Base-by-base conservation (phyloP, 345 rosid species). In the Toxicodendron radicans region DNA sequence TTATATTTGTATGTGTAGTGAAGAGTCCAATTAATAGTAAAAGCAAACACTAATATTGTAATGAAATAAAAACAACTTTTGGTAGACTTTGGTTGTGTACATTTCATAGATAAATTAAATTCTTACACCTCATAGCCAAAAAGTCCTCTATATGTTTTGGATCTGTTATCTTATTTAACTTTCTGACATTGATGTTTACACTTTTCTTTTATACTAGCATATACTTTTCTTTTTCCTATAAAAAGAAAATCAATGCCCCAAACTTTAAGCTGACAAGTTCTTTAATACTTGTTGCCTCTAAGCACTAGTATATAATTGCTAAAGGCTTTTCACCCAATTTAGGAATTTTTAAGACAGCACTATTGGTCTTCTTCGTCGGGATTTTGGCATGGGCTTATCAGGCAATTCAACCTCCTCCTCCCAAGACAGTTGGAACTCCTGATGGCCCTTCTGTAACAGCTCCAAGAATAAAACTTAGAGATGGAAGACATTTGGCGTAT, bases 401-500 rank as follows among this genome's bases (percentile, higher is more conserved):
- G 9, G 81, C 78, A 2, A 83, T 81, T 76, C 87, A 81, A 23
- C 88, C 94, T 63, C 88, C 90, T 68, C 79, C 76, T 16, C 82
- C 92, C 12, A 86, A 75, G 75, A 64, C 68, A 35, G 75, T 81
- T 35, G 94, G 90, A 51, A 79, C 88, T 68, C 82, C 76, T 8
- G 71, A 58, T 67, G 91, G 89, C 10, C 90, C 86, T 17, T 68
- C 82, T 8, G 18, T 90, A n/a, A 86, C 88, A 61, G 85, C 83
- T 18, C 79, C 90, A 0, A 86, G 94, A 76, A 84, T 85, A 67
- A 81, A 80, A 78, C 87, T 90, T 0, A 76, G 84, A 84, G 89
- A 88, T 75, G 89, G 94, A 72, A 90, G 94, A 60, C 80, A 86
- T 62, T 76, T 90, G n/a, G 88, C 90, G 32, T 88, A 86, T 73